Evolutionary conservation across 495 filamentous ascomycete genomes (phyloP).

Genomic region (Penicillium malachiteum): DNA sequence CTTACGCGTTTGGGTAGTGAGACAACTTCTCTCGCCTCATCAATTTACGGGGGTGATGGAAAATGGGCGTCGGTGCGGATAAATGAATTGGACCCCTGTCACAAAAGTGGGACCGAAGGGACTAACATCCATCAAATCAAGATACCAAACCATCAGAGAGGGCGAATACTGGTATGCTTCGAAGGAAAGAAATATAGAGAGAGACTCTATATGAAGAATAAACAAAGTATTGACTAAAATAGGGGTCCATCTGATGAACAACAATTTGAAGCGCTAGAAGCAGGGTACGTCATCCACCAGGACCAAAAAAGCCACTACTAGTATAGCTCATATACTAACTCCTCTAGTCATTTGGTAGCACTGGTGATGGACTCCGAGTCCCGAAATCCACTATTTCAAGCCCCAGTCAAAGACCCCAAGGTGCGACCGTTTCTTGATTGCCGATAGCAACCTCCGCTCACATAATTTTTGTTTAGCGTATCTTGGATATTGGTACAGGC

Average conservation of each 20-base stretch:
- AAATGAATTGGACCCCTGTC: not conserved
- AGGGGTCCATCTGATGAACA: conserved; percentile 22
- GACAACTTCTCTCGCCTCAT: conserved; percentile 18
- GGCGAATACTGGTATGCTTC: conserved; percentile 4
- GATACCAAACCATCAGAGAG: conserved; percentile 6
- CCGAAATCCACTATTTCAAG: conserved; percentile 10
- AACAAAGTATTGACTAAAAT: not conserved
- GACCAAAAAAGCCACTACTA: not conserved
- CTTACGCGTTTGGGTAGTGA: conserved; percentile 4
- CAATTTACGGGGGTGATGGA: conserved; percentile 21
- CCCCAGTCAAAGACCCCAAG: conserved; percentile 4
- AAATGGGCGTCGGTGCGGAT: conserved; percentile 21
- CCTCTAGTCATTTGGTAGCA: conserved; percentile 2
- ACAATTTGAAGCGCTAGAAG: conserved; percentile 23
- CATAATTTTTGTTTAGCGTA: not conserved
- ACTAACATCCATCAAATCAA: not conserved
- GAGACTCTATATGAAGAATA: not conserved
- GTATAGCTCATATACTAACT: not conserved
- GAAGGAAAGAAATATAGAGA: not conserved
- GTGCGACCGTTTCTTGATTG: not conserved
- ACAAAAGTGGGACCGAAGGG: too few relatives aligned
- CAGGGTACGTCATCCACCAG: not conserved
- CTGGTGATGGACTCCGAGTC: conserved; percentile 1
- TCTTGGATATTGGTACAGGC: conserved; percentile 15
- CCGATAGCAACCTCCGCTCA: too few relatives aligned